Conservation (phyloP, 495 filamentous ascomycete species). For the Penicillium cataractarum region DNA sequence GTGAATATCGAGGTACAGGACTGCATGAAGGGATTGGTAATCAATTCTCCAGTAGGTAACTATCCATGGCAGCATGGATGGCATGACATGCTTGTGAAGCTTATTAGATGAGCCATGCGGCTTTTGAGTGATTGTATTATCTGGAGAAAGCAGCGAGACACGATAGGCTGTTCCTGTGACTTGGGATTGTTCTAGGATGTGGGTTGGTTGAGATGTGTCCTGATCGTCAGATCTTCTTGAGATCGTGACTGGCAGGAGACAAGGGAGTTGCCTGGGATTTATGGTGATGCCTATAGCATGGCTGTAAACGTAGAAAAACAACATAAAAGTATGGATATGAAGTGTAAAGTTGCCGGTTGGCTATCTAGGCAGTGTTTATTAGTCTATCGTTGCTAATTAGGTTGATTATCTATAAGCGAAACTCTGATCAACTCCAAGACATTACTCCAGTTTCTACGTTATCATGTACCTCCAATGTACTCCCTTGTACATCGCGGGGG, state of each 20-base stretch:
- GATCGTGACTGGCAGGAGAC: slow-evolving; percentile 1
- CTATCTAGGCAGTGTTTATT: background rate
- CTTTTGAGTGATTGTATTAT: too few species aligned
- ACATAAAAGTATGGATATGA: too few species aligned
- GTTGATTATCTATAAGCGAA: background rate
- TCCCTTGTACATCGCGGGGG: background rate
- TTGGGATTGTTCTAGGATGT: background rate
- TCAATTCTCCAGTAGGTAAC: slow-evolving; percentile 1
- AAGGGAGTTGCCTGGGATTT: background rate
- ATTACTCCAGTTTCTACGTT: background rate
- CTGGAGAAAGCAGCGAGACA: too few species aligned
- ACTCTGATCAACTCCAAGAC: too few species aligned
- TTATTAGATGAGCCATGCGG: slow-evolving; percentile 12
- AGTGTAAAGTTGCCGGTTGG: background rate
- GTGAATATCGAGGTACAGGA: background rate
- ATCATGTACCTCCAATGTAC: background rate
- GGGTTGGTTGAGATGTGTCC: background rate
- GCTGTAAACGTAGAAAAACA: too few species aligned
- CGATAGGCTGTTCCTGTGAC: background rate
- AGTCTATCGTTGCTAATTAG: background rate
- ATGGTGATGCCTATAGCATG: background rate
- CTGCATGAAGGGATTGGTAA: background rate
- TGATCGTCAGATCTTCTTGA: slow-evolving; percentile 2
- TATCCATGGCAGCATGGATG: slow-evolving; percentile 5
- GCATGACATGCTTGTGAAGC: slow-evolving; percentile 23